These are phyloP conservation scores for Lablab purpureus DNA, from an alignment of 306 rosid genomes.

Conservation along the genomic window DNA sequence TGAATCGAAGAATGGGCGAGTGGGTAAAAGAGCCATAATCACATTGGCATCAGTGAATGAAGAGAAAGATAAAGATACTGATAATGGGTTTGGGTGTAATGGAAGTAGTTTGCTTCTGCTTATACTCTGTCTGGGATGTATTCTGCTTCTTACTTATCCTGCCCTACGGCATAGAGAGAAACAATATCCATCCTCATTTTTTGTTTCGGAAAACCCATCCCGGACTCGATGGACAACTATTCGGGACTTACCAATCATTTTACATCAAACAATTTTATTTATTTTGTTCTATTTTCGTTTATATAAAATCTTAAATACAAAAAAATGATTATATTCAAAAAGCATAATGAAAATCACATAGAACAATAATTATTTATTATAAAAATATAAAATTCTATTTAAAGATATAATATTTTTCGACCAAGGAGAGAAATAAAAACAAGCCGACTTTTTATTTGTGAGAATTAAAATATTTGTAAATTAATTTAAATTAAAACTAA, in stretches of 20 bases:
- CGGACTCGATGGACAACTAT: background rate
- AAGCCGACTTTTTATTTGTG: too few species aligned
- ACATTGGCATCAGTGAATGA: conserved; percentile 13
- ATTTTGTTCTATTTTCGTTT: too few species aligned
- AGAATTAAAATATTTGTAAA: too few species aligned
- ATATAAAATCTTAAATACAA: too few species aligned
- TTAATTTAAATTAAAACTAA: too few species aligned
- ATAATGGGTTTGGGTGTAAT: background rate
- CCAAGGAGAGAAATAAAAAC: too few species aligned
- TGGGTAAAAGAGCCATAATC: conserved; percentile 71
- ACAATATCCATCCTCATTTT: background rate
- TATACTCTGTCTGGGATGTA: background rate
- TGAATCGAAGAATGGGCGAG: conserved; percentile 81
- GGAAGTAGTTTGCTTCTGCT: background rate
- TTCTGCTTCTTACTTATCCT: background rate
- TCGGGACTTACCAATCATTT: background rate
- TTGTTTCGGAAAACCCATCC: too few species aligned
- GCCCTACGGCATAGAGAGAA: background rate
- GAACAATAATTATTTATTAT: too few species aligned
- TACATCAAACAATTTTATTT: background rate
- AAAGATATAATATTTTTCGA: too few species aligned
- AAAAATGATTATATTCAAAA: too few species aligned
- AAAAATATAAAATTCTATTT: too few species aligned
- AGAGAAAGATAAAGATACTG: background rate
- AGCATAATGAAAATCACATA: too few species aligned